These are phyloP conservation scores for Plasmodium cynomolgi DNA, from an alignment of 169 alveolate species.

Conservation along the genomic window DNA sequence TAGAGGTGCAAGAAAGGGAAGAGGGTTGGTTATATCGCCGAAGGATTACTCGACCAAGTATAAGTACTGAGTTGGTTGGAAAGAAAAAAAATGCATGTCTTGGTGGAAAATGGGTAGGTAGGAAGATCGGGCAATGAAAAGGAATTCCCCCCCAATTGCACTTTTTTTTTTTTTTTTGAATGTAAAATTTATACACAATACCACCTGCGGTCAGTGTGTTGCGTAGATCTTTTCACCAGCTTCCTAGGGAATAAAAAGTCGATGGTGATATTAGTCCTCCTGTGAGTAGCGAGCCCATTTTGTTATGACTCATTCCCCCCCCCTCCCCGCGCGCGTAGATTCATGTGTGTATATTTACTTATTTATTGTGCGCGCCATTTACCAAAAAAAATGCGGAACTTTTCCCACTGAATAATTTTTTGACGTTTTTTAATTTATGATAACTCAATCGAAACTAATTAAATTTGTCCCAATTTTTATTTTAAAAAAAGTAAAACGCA, in stretches of 20 bases:
- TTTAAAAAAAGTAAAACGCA: neutral
- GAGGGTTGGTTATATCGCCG: constrained; percentile 97
- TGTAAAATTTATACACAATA: neutral
- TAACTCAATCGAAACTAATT: neutral
- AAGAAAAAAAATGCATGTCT: neutral
- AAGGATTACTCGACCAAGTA: constrained; percentile 96
- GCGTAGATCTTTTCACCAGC: neutral
- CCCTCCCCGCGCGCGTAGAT: neutral
- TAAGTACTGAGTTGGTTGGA: constrained; percentile 84
- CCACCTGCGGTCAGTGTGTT: neutral
- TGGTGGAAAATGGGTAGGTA: neutral
- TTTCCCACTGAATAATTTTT: neutral
- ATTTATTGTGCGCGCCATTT: neutral
- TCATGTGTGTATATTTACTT: neutral
- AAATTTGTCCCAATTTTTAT: neutral
- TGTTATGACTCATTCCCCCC: neutral
- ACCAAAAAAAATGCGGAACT: neutral
- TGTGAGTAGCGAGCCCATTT: neutral
- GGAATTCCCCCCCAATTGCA: neutral
- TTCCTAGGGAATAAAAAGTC: neutral
- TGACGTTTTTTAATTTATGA: constrained; percentile 2
- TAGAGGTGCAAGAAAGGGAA: constrained; percentile 99
- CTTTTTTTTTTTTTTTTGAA: neutral
- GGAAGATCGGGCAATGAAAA: neutral
- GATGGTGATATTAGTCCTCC: neutral